Evolutionary conservation across 768 basidiomycete genomes (phyloP).

Genomic region (Pleurotus salmoneostramineus): DNA sequence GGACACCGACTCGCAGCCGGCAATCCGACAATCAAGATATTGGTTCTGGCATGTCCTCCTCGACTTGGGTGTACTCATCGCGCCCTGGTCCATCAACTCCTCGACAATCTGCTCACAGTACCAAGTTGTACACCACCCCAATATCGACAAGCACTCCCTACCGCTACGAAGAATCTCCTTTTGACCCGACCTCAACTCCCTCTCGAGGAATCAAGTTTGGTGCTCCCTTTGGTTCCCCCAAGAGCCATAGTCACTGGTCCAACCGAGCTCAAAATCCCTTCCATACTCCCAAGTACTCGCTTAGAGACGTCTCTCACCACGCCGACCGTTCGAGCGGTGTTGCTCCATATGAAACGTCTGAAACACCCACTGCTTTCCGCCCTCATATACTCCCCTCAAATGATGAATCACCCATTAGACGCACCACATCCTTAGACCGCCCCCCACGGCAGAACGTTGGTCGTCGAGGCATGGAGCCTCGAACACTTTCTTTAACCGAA

Average conservation of each 20-base stretch:
- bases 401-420: conserved; percentile 56
- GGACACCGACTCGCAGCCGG: conserved; percentile 42
- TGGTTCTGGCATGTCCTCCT: conserved; percentile 24
- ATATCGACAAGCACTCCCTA: conserved; percentile 27
- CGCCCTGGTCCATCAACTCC: conserved; percentile 55
- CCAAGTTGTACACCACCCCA: conserved; percentile 37
- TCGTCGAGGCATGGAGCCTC: not conserved
- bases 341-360: not conserved
- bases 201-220: conserved; percentile 72
- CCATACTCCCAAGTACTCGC: conserved; percentile 44
- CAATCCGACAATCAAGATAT: conserved; percentile 15
- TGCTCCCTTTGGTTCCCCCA: conserved; percentile 59
- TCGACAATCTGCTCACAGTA: conserved; percentile 31
- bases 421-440: conserved; percentile 28
- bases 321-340: not conserved
- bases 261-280: conserved; percentile 39
- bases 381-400: conserved; percentile 19
- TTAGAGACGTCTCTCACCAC: conserved; percentile 11
- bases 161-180: conserved; percentile 49
- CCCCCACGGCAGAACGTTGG: conserved; percentile 11
- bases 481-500: not conserved
- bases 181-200: conserved; percentile 78
- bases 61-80: conserved; percentile 48
- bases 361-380: conserved; percentile 13
- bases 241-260: conserved; percentile 41